Conservation (phyloP, 345 rosid species). For the Ricinus communis region DNA sequence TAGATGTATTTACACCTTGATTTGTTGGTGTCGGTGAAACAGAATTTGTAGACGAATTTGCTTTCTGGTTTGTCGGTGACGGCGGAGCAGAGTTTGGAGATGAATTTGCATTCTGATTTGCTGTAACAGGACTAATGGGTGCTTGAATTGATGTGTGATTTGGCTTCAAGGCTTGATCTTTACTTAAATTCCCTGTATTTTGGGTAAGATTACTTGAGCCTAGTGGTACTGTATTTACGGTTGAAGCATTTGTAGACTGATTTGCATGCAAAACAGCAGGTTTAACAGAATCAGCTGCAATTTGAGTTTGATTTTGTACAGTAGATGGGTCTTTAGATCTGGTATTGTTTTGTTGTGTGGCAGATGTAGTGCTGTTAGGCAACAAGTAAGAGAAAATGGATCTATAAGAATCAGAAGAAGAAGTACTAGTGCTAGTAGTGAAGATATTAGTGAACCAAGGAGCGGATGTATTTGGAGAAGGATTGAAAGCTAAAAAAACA, state of each 20-base stretch:
- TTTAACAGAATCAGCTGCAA: not conserved
- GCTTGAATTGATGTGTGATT: conserved; percentile 31
- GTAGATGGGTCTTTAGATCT: conserved; percentile 23
- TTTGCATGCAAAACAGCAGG: conserved; percentile 16
- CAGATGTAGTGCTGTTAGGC: conserved; percentile 35
- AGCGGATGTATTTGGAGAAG: conserved; percentile 55
- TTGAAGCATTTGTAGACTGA: conserved; percentile 14
- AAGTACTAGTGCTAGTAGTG: conserved; percentile 4
- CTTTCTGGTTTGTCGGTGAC: not conserved
- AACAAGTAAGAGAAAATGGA: conserved; percentile 56
- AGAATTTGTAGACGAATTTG: not conserved
- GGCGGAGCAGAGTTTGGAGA: not conserved
- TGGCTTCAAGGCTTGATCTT: conserved; percentile 27
- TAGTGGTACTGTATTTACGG: conserved; percentile 7
- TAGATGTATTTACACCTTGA: conserved; percentile 15
- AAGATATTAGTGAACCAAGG: conserved; percentile 57
- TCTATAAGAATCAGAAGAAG: conserved; percentile 40
- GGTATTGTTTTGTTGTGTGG: conserved; percentile 13
- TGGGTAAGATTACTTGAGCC: conserved; percentile 12
- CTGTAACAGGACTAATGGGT: conserved; percentile 13
- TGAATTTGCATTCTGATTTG: conserved; percentile 16
- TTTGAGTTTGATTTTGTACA: conserved; percentile 22
- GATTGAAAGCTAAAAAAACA: conserved; percentile 60
- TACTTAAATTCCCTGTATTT: conserved; percentile 8
- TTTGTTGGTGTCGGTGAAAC: conserved; percentile 2